phyloP scores from a whole-genome alignment of 2,329 filamentous ascomycete genomes.

The Gnomoniopsis sp. region DNA sequence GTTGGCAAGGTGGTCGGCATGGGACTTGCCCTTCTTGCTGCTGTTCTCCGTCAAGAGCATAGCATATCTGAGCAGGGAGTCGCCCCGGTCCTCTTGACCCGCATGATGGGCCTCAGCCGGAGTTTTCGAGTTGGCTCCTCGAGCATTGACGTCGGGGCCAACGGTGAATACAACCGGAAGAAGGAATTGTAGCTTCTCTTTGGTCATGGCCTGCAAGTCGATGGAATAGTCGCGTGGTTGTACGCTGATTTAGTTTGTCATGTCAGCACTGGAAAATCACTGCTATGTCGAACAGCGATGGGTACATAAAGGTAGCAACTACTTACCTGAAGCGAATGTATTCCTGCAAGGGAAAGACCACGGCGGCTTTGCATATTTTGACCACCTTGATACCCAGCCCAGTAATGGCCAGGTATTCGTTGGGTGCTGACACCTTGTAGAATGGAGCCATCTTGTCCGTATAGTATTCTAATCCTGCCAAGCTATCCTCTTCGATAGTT shows the following conservation, averaged over 20 bases:
- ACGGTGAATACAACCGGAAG: slow-evolving; percentile 84
- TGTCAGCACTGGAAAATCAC: too few species aligned
- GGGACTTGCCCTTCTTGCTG: slow-evolving; percentile 37
- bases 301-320: slow-evolving; percentile 13
- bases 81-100: slow-evolving; percentile 46
- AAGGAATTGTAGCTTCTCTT: slow-evolving; percentile 80
- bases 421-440: slow-evolving; percentile 68
- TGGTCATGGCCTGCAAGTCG: slow-evolving; percentile 82
- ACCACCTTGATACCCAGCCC: slow-evolving; percentile 73
- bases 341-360: slow-evolving; percentile 69
- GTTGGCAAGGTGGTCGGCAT: slow-evolving; percentile 62
- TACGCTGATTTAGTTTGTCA: slow-evolving; percentile 45
- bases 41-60: slow-evolving; percentile 66
- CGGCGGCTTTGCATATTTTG: slow-evolving; percentile 73
- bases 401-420: slow-evolving; percentile 85
- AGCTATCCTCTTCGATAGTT: too few species aligned
- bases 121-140: slow-evolving; percentile 40
- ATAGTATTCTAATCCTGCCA: too few species aligned
- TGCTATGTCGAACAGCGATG: slow-evolving; percentile 14
- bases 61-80: slow-evolving; percentile 76
- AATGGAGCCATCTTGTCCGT: neutral
- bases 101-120: slow-evolving; percentile 19
- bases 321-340: slow-evolving; percentile 46
- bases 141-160: slow-evolving; percentile 68
- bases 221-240: slow-evolving; percentile 80